A percentile compares a stretch with the other conserved stretches of the same genome.
phyloP scores from a whole-genome alignment of 176 grass and related monocot species.

The Neostapfia colusana region DNA sequence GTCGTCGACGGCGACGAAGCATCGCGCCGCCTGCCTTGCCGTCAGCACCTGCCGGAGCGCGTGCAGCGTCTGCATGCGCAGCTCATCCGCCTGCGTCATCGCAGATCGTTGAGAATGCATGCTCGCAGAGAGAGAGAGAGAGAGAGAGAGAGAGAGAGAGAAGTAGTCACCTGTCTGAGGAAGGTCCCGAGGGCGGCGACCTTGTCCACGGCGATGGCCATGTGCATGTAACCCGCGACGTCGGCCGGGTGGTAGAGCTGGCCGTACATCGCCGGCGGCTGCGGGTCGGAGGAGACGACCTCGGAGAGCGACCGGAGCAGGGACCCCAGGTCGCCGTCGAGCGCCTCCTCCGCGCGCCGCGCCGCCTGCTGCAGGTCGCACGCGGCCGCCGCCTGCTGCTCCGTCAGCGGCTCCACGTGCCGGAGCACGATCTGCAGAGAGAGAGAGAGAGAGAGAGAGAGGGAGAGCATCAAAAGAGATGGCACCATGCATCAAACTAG shows the following conservation, averaged over 20 bases:
- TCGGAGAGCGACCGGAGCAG: constrained; percentile 55
- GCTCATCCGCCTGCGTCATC: constrained; percentile 42
- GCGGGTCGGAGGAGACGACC: constrained; percentile 42
- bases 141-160: neutral
- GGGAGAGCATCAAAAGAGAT: neutral
- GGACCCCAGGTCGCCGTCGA: constrained; percentile 43
- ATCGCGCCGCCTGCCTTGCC: constrained; percentile 50
- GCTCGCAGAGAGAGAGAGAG: neutral
- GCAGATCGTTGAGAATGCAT: neutral
- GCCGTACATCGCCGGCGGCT: constrained; percentile 24
- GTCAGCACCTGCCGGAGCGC: constrained; percentile 53
- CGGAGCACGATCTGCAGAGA: constrained; percentile 41
- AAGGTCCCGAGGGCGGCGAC: constrained; percentile 38
- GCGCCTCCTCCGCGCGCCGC: constrained; percentile 48
- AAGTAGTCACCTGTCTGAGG: constrained; percentile 32
- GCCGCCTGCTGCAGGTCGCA: constrained; percentile 47
- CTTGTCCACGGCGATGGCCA: constrained; percentile 61
- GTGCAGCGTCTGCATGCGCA: constrained; percentile 52
- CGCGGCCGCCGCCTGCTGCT: constrained; percentile 49
- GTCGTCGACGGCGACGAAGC: constrained; percentile 50
- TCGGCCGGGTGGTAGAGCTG: constrained; percentile 29
- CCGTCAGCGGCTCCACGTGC: constrained; percentile 54
- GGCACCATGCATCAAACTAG: too few relatives aligned
- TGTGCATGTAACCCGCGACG: constrained; percentile 37
- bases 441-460: too few relatives aligned